Conservation (phyloP, 1,284 basidiomycete species). For the Naganishia albida region DNA sequence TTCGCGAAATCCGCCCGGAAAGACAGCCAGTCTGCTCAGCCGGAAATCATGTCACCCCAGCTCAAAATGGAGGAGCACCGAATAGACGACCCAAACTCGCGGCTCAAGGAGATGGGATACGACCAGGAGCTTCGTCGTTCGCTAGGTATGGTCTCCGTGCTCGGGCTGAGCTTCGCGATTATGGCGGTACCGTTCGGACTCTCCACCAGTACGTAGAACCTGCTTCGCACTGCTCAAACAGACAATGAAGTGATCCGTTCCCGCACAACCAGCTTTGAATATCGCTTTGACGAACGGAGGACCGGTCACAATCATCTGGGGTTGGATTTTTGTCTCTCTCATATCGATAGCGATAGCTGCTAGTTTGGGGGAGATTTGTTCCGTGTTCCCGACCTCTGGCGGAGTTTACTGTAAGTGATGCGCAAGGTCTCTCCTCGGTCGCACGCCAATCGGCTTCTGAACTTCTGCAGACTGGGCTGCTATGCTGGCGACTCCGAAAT, state of each 20-base stretch:
- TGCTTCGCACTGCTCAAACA: neutral
- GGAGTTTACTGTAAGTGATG: slow-evolving; percentile 54
- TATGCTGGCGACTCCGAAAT: slow-evolving; percentile 54
- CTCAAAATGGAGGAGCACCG: slow-evolving; percentile 35
- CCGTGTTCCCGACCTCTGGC: slow-evolving; percentile 56
- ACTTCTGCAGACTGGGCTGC: slow-evolving; percentile 52
- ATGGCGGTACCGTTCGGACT: slow-evolving; percentile 48
- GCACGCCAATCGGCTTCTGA: neutral
- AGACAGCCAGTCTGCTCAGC: neutral
- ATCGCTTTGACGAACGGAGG: slow-evolving; percentile 56
- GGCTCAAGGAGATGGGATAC: slow-evolving; percentile 56
- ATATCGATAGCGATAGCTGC: slow-evolving; percentile 56
- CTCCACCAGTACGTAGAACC: neutral
- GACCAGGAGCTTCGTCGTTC: slow-evolving; percentile 54
- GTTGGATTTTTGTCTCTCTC: slow-evolving; percentile 56
- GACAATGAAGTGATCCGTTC: slow-evolving; percentile 44
- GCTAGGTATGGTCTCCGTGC: slow-evolving; percentile 56
- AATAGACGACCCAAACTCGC: slow-evolving; percentile 25
- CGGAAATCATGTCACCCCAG: slow-evolving; percentile 5
- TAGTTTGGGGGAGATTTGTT: slow-evolving; percentile 56
- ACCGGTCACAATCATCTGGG: slow-evolving; percentile 53
- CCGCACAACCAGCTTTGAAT: slow-evolving; percentile 53
- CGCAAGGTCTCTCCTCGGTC: neutral
- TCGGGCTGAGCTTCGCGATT: slow-evolving; percentile 54
- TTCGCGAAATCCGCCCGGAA: slow-evolving; percentile 3